These are phyloP conservation scores for Tirmania nivea DNA, from an alignment of 495 filamentous ascomycete genomes.

Conservation along the genomic window DNA sequence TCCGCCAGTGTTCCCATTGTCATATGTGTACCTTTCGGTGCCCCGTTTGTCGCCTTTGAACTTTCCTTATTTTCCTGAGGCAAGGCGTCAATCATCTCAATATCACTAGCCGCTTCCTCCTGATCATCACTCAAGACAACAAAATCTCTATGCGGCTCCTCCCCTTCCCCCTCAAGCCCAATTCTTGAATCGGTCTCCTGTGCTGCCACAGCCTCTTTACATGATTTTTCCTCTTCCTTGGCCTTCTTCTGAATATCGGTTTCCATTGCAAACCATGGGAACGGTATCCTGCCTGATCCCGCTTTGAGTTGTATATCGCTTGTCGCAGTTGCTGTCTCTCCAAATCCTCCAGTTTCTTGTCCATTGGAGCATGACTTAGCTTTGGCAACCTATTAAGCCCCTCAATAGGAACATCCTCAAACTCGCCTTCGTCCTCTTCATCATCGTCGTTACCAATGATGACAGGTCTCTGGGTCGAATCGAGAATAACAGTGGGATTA, in stretches of 20 bases:
- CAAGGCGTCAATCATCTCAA: conserved; percentile 32
- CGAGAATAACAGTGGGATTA: conserved; percentile 81
- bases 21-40: no score
- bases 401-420: conserved; percentile 91
- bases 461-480: conserved; percentile 31
- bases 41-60: conserved; percentile 22
- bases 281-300: conserved; percentile 6
- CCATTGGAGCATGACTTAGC: conserved; percentile 7
- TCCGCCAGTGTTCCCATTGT: background rate
- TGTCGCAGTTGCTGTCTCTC: conserved; percentile 22
- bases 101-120: conserved; percentile 26
- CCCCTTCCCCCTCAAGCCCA: conserved; percentile 5
- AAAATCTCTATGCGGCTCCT: conserved; percentile 25
- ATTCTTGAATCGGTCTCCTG: background rate
- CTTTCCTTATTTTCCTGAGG: background rate
- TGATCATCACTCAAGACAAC: conserved; percentile 26
- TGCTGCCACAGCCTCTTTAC: conserved; percentile 1
- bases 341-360: conserved; percentile 21
- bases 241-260: conserved; percentile 33
- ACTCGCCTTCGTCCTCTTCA: conserved; percentile 44
- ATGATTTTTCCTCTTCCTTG: conserved; percentile 14
- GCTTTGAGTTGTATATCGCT: conserved; percentile 24
- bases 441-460: conserved; percentile 24
- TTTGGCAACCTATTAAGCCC: conserved; percentile 79
- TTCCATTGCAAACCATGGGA: conserved; percentile 49